Evolutionary conservation across 768 basidiomycete genomes (phyloP), one percentile per base, ranked within the genome.

Genomic region (Lactarius akahatsu): DNA sequence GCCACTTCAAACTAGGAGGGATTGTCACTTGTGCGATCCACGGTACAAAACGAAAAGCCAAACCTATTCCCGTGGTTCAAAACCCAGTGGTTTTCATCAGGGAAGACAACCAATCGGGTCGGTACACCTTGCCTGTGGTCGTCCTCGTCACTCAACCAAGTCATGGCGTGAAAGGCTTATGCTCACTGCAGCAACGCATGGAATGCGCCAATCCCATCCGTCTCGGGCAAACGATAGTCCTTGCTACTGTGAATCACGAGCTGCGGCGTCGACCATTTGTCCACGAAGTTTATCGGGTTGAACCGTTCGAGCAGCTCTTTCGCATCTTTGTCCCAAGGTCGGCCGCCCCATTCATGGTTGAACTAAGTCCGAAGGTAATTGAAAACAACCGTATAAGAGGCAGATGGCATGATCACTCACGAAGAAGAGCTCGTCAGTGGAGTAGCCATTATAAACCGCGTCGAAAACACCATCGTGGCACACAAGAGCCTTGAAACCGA

Each of bases 391-490:
- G 40, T 16, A 20, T n/a, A 32, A 15, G 9, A 32, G 18, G 28
- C 7, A 41, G n/a, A 32, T n/a, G 36, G 30, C 16, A 56, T 3
- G 55, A 64, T 45, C 30, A 79, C 89, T 71, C 73, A 92, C 91
- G 78, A 95, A 96, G 83, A 89, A 93, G 41, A 96, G 82, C 72
- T 96, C 93, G 60, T 98, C 96, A 11, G 95, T 98, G 16, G 89
- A 85, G 74, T 87, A 94, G n/a, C 89, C 93, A 57, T 89, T 89
- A 76, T 90, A 90, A 9, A 76, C 81, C 4, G 88, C 81, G 72
- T 93, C 90, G 70, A 95, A 94, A 74, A 94, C 91, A 10, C 96
- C 96, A 73, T 99, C 96, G 72, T 98, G 96, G 71, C 88, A 89
- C 15, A 96, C 85, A 52, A 98, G 81, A 4, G 94, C 93, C 78